Evolutionary conservation across 73 alveolate genomes (phyloP).

Genomic region (Durusdinium trenchii): DNA sequence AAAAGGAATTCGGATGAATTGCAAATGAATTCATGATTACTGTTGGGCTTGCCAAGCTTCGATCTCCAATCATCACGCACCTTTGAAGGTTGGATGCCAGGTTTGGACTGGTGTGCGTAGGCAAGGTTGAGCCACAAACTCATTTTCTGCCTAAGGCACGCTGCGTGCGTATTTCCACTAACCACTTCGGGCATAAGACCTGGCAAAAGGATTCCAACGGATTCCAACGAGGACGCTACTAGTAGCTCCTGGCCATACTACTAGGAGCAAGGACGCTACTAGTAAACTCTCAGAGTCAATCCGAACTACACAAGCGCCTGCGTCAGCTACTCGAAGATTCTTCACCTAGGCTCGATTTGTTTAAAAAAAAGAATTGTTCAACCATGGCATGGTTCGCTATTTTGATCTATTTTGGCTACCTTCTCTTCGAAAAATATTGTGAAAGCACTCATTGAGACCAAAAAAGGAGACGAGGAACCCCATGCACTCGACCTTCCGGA

Average conservation of each 20-base stretch:
- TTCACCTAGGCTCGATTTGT: background rate
- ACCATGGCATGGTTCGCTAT: too few species aligned
- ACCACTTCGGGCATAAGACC: conserved; percentile 57
- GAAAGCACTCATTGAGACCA: background rate
- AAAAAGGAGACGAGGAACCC: background rate
- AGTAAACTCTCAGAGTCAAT: too few species aligned
- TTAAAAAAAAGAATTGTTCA: background rate
- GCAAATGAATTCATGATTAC: too few species aligned
- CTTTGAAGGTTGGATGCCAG: background rate
- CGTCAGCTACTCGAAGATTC: too few species aligned
- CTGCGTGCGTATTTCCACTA: conserved; percentile 35
- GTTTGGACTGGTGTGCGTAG: background rate
- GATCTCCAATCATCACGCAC: conserved; percentile 46
- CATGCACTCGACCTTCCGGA: conserved; percentile 21
- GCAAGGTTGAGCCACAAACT: background rate
- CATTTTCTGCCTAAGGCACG: conserved; percentile 1
- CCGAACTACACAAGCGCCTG: too few species aligned
- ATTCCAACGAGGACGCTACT: background rate
- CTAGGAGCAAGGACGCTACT: too few species aligned
- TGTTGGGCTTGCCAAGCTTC: too few species aligned
- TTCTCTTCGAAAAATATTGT: background rate
- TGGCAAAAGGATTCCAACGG: background rate
- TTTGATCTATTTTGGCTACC: too few species aligned
- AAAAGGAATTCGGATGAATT: too few species aligned
- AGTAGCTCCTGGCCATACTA: too few species aligned